A percentile compares a stretch with the other conserved stretches of the same genome.
Conservation (phyloP, 2,329 filamentous ascomycete species). For the Cytospora piceae region DNA sequence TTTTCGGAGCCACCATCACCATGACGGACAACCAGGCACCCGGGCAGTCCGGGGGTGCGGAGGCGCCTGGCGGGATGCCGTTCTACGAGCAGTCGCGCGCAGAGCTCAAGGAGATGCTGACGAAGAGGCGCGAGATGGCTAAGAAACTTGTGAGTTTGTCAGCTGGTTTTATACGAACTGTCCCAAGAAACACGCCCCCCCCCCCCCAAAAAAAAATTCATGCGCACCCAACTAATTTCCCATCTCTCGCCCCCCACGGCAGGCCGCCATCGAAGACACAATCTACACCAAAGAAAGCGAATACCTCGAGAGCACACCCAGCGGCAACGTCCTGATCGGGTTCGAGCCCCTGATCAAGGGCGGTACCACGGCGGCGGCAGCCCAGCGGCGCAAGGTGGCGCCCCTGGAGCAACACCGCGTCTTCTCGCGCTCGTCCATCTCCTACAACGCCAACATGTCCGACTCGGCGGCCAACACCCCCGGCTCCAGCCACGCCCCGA, state of each 20-base stretch:
- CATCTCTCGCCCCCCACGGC: neutral
- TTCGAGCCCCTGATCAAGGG: constrained; percentile 99
- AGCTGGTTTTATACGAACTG: neutral
- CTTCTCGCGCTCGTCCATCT: constrained; percentile 69
- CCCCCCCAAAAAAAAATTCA: neutral
- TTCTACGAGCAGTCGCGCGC: constrained; percentile 75
- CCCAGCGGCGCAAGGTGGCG: constrained; percentile 66
- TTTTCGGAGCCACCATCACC: constrained; percentile 12
- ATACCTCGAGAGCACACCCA: constrained; percentile 88
- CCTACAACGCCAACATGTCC: constrained; percentile 52
- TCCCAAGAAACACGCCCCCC: neutral
- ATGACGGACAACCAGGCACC: constrained; percentile 40
- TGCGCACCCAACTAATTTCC: neutral
- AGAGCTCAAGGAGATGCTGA: constrained; percentile 68
- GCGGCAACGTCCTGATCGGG: constrained; percentile 94
- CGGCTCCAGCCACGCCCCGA: constrained; percentile 53
- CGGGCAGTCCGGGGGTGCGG: constrained; percentile 39
- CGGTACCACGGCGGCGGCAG: constrained; percentile 63
- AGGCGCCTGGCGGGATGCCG: constrained; percentile 54
- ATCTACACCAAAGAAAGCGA: constrained; percentile 83
- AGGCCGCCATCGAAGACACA: constrained; percentile 64
- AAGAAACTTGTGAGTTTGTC: constrained; percentile 37
- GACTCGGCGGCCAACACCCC: constrained; percentile 29
- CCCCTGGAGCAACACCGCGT: constrained; percentile 73
- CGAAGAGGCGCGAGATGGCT: constrained; percentile 63